Evolutionary conservation across 208 protist species (phyloP).

Genomic region (Trypanosoma caninum): DNA sequence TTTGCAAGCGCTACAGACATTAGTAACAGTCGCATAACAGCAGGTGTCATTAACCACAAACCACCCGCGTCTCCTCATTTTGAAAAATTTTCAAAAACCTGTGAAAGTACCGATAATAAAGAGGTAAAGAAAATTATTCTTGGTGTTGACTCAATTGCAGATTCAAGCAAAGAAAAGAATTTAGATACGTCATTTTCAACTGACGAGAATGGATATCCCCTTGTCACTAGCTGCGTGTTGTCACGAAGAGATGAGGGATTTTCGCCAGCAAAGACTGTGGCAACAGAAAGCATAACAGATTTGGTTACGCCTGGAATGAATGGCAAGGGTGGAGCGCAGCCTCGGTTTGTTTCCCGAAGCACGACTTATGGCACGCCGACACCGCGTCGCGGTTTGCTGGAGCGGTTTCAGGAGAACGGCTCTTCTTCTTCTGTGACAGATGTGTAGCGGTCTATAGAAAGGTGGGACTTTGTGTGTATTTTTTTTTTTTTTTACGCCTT

Average conservation of each 20-base stretch:
- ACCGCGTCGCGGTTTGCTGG: slow-evolving; percentile 1
- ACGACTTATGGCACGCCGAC: neutral
- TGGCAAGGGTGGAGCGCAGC: neutral
- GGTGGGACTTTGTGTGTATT: neutral
- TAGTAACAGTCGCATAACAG: too few species aligned
- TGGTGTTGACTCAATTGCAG: neutral
- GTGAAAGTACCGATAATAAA: too few species aligned
- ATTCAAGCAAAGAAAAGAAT: neutral
- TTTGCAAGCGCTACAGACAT: too few species aligned
- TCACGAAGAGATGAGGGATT: neutral
- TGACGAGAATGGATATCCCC: slow-evolving; percentile 8
- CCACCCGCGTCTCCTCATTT: too few species aligned
- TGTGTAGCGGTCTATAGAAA: neutral
- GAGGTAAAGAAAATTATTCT: neutral
- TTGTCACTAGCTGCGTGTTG: neutral
- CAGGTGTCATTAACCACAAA: too few species aligned
- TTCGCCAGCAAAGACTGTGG: neutral
- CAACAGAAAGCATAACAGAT: neutral
- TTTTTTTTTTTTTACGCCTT: slow-evolving; percentile 8
- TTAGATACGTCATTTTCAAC: neutral
- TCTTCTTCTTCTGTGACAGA: slow-evolving; percentile 1
- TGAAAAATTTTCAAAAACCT: too few species aligned
- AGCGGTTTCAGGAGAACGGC: slow-evolving; percentile 7
- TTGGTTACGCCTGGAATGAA: neutral
- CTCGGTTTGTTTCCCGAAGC: slow-evolving; percentile 1